A percentile compares a stretch with the other conserved stretches of the same genome.
Evolutionary conservation across 2,329 filamentous ascomycete genomes (phyloP).

Genomic region (Ceratocystis cubensis): DNA sequence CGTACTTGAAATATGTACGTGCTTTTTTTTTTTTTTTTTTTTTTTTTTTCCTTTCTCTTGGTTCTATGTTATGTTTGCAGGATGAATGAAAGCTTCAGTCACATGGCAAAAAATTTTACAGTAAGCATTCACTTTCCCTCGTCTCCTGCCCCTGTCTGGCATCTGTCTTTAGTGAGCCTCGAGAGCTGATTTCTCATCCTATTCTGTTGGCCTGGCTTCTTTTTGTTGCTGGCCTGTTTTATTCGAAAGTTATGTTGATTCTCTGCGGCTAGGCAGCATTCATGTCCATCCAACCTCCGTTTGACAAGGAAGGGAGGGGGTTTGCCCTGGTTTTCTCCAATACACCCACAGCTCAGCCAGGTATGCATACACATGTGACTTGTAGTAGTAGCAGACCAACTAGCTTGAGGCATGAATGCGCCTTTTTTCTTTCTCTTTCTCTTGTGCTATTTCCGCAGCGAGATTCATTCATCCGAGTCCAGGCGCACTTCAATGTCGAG

Average conservation of each 20-base stretch:
- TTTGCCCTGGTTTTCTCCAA: not conserved
- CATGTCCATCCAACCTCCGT: not conserved
- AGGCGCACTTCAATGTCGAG: not conserved
- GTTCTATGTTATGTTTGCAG: not conserved
- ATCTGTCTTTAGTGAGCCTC: no score
- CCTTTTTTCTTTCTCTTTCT: not conserved
- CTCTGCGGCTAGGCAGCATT: not conserved
- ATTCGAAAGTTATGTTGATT: not conserved
- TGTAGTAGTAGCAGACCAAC: not conserved
- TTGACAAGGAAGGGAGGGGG: not conserved
- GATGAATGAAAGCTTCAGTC: not conserved
- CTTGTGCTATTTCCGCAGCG: not conserved
- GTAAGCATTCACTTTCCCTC: no score
- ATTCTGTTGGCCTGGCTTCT: not conserved
- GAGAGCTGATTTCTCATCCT: not conserved
- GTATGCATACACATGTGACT: not conserved
- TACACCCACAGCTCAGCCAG: not conserved
- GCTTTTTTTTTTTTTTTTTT: not conserved
- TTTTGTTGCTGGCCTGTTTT: not conserved
- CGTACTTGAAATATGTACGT: not conserved
- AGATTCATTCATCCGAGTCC: not conserved
- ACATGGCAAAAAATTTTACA: not conserved
- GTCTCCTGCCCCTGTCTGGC: no score
- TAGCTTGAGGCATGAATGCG: not conserved
- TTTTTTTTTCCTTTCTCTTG: not conserved